phyloP scores from a whole-genome alignment of 2,329 filamentous ascomycete genomes.

The Aspergillus arachidicola region DNA sequence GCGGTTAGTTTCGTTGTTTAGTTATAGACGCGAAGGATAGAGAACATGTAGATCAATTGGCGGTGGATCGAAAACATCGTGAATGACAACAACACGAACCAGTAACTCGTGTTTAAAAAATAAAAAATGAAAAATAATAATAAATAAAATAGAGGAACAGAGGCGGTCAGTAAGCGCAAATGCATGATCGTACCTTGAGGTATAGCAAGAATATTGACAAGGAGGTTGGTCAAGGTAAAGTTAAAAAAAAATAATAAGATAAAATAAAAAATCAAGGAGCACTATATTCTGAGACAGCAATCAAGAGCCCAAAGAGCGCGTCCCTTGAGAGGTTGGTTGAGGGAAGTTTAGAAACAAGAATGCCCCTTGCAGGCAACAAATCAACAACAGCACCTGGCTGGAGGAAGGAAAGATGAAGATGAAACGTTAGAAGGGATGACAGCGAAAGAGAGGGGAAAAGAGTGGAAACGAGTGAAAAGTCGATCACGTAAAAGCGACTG shows the following conservation, averaged over 20 bases:
- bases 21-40: conserved; percentile 1
- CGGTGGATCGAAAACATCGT: conserved; percentile 11
- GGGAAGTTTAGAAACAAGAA: conserved; percentile 20
- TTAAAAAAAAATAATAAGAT: background rate
- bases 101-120: background rate
- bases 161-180: conserved; percentile 2
- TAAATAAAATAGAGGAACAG: conserved; percentile 8
- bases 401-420: conserved; percentile 20
- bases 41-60: conserved; percentile 13
- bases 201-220: conserved; percentile 18
- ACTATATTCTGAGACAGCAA: conserved; percentile 16
- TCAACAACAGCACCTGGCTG: conserved; percentile 33
- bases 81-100: conserved; percentile 13
- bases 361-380: conserved; percentile 23
- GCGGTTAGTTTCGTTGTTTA: conserved; percentile 10
- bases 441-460: conserved; percentile 11
- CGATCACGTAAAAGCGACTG: conserved; percentile 19
- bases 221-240: conserved; percentile 9
- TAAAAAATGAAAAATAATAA: background rate
- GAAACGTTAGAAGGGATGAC: conserved; percentile 22
- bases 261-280: conserved; percentile 1
- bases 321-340: conserved; percentile 17
- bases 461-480: conserved; percentile 26
- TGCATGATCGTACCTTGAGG: conserved; percentile 13
- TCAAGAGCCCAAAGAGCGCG: conserved; percentile 13